Conservation (phyloP, 2,329 filamentous ascomycete species). For the Epichloe uncinata region DNA sequence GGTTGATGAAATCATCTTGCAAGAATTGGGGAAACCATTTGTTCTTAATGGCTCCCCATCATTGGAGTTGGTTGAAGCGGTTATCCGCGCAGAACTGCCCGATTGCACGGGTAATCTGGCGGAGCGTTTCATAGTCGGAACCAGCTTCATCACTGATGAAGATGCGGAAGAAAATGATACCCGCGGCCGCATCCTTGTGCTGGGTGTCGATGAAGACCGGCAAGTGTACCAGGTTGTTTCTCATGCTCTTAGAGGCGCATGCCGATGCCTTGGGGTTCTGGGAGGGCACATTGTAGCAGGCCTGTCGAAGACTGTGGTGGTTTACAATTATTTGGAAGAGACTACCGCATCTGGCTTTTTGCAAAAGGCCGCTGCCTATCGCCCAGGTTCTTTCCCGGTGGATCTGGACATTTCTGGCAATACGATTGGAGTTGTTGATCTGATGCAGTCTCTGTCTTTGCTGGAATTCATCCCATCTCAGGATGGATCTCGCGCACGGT, state of each 20-base stretch:
- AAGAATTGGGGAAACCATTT: slow-evolving; percentile 57
- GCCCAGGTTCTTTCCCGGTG: slow-evolving; percentile 72
- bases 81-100: slow-evolving; percentile 62
- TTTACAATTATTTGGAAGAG: slow-evolving; percentile 42
- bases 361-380: slow-evolving; percentile 59
- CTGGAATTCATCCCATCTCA: slow-evolving; percentile 53
- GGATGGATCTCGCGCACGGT: slow-evolving; percentile 42
- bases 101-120: slow-evolving; percentile 40
- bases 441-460: slow-evolving; percentile 85
- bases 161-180: slow-evolving; percentile 33
- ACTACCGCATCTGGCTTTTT: slow-evolving; percentile 45
- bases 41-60: slow-evolving; percentile 35
- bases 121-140: slow-evolving; percentile 86
- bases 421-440: slow-evolving; percentile 70
- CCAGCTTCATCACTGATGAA: slow-evolving; percentile 58
- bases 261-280: slow-evolving; percentile 63
- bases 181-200: slow-evolving; percentile 65
- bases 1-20: slow-evolving; percentile 82
- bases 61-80: slow-evolving; percentile 69
- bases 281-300: slow-evolving; percentile 71
- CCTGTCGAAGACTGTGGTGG: slow-evolving; percentile 71
- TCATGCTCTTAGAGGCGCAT: slow-evolving; percentile 62
- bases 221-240: slow-evolving; percentile 60
- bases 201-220: slow-evolving; percentile 67
- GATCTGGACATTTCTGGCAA: slow-evolving; percentile 63